Base-by-base conservation (phyloP, 345 rosid species). In the Ceriops decandra region DNA sequence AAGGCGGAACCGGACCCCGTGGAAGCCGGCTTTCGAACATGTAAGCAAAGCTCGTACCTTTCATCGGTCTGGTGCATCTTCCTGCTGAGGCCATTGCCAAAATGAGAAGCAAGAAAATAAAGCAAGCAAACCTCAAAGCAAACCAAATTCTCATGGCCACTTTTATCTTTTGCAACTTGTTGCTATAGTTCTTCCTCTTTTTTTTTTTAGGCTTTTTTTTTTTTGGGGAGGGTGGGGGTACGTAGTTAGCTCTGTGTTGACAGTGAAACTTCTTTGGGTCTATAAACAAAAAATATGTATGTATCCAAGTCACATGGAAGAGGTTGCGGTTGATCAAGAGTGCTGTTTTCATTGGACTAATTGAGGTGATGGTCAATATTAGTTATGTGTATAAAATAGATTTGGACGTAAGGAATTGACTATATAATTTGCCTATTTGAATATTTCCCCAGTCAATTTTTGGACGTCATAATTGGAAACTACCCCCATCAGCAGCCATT, bases 1-100 rank as follows among this genome's bases (percentile, higher is more conserved):
- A 83, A 60, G 95, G 95, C 20, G 92, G 86, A 79, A 83, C 87
- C 2, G 80, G 84, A 15, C 82, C 96, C 57, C 87, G 73, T 22
- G 80, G 83, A 13, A 87, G 83, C 78, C 54, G 78, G 70, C 20
- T 75, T 21, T 64, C 72, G 30, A 79, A 60, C 72, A 66, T 24
- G 16, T 68, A 13, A 52, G 35, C 56, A 5, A 51, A 58, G 26
- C 52, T 64, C 3, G n/a, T 0, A 42, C n/a, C 62, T 49, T 22
- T 74, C 8, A 63, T 6, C 26, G 68, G 64, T 32, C 77, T 63
- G 0, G 56, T 13, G 46, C 77, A 38, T 49, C 57, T 61, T 36
- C 51, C 69, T 0, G 26, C 1, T 0, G 69, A n/a, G 31, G 53
- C 60, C 77, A 52, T 54, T 54, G 49, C 38, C 24, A 67, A 52